phyloP scores from a whole-genome alignment of 768 basidiomycete species.

The Rhodotorula graminis region DNA sequence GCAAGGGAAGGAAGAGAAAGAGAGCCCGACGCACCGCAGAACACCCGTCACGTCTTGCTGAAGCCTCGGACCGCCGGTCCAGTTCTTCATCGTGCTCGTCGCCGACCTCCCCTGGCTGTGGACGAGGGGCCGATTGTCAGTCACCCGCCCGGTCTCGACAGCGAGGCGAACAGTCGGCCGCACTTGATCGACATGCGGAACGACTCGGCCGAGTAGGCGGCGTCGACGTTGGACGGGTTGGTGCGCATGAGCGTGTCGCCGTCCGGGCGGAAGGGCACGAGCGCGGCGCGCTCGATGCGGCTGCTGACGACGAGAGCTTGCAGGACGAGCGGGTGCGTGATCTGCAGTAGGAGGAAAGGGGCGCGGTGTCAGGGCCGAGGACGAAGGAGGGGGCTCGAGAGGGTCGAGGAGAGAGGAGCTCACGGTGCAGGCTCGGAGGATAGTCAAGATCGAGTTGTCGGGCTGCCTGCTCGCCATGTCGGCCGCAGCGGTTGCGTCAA shows the following conservation, averaged over 20 bases:
- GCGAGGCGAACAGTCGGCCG: neutral
- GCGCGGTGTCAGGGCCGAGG: neutral
- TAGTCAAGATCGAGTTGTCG: conserved; percentile 59
- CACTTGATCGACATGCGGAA: conserved; percentile 29
- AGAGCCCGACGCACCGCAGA: conserved; percentile 10
- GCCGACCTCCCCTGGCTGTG: conserved; percentile 23
- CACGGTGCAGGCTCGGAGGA: conserved; percentile 77
- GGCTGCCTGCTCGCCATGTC: conserved; percentile 59
- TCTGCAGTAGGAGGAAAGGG: conserved; percentile 50
- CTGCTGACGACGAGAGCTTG: conserved; percentile 74
- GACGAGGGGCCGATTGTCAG: neutral
- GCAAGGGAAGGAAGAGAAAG: too few species aligned
- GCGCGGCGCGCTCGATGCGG: conserved; percentile 65
- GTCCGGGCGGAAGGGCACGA: conserved; percentile 61
- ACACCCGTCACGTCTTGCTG: conserved; percentile 23
- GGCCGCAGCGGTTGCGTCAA: conserved; percentile 65
- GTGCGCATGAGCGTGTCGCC: conserved; percentile 54
- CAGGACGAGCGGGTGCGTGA: conserved; percentile 66
- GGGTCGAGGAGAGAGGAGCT: conserved; percentile 35
- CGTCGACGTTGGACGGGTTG: conserved; percentile 22
- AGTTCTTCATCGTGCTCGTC: conserved; percentile 13
- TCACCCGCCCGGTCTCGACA: rapidly evolving
- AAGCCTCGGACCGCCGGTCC: conserved; percentile 36
- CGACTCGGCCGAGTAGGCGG: conserved; percentile 28
- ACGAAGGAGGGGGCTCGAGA: neutral